Base-by-base conservation (phyloP, 306 rosid genomes). In the Morella rubra region DNA sequence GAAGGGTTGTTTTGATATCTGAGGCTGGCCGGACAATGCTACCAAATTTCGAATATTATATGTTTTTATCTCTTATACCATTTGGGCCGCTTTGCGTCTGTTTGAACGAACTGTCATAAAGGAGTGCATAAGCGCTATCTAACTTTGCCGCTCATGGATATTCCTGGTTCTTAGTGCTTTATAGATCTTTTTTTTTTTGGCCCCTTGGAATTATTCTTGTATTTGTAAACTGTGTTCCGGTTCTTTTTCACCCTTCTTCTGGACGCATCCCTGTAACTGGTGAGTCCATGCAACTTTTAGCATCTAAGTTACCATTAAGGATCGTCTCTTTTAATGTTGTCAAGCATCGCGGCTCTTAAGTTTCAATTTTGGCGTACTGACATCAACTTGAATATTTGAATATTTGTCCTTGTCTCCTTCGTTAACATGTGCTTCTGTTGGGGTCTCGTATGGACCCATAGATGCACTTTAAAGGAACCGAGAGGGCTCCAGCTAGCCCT, bases 381-480 rank as follows among this genome's bases (percentile, higher is more conserved):
- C 56, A 42, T 77, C 22, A 6, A 67, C 27, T 11, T 16, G 73
- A 47, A 67, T 22, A 73, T 50, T 18, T 27, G 10, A 50, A 45
- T 66, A 16, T 44, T 58, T 73, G 19, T 68, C 19, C 44, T 61
- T 61, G 22, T 40, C 40, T 68, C 64, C 67, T 51, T 6, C 14
- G 41, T 44, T 46, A 27, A 61, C 18, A 32, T 65, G 69, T 13
- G 62, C 18, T 66, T 37, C 53, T 6, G 46, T 44, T 19, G 18
- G 64, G 58, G 70, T 75, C 69, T 81, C 76, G 42, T 73, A 45
- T 56, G 65, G 74, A 55, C 65, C 78, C 9, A 54, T 62, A 15
- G 22, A 32, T 71, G 19, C 45, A 62, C 1, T 42, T 24, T 1
- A 44, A 81, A 27, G 54, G 60, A 81, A 45, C 62, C 6, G 16